Evolutionary conservation across 2,329 filamentous ascomycete genomes (phyloP), one percentile per base, ranked within the genome.

Genomic region (Microdochium paspali): DNA sequence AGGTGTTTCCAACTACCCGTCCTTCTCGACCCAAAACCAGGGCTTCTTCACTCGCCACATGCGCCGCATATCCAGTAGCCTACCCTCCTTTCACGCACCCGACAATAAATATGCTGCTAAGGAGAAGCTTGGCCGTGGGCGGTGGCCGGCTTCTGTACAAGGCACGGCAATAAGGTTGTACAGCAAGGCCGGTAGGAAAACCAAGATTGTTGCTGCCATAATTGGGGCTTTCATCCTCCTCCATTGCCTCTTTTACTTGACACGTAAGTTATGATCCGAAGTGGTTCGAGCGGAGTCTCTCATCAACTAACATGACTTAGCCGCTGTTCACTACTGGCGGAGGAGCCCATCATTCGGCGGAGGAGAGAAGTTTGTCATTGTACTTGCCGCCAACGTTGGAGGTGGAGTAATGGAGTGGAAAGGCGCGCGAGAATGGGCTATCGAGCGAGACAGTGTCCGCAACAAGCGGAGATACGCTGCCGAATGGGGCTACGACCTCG

Each of bases 381-480:
- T 98, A 52, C 74, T 97, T 20, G 90, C 87, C 23, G 90, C 93
- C 47, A 98, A 98, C 61, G 79, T 95, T 53, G 93, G 93, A 44
- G 93, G 93, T 50, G 93, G 93, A 58, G 93, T 98, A 7, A 97
- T 97, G 90, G 91, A 96, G 61, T 96, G 90, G 91, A 98, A 98
- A 66, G 91, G 91, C 0, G 87, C 91, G 20, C 80, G 90, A 51
- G 93, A 98, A 69, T 98, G 93, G 93, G 93, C 93, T 1, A 95
- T 97, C 59, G 93, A 98, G 69, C 79, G 93, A 64, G 90, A 97
- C 70, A 97, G 91, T 61, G 81, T 97, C 47, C 84, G 84, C 64
- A 98, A 98, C 70, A 98, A 98, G 74, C 84, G 85, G 62, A 86
- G 84, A 60, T 98, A 98, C 61, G 85, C 82, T 2, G 76, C 80